These are phyloP conservation scores for Mortierella sp. DNA, from an alignment of 371 early-diverging fungal genomes.

Conservation along the genomic window DNA sequence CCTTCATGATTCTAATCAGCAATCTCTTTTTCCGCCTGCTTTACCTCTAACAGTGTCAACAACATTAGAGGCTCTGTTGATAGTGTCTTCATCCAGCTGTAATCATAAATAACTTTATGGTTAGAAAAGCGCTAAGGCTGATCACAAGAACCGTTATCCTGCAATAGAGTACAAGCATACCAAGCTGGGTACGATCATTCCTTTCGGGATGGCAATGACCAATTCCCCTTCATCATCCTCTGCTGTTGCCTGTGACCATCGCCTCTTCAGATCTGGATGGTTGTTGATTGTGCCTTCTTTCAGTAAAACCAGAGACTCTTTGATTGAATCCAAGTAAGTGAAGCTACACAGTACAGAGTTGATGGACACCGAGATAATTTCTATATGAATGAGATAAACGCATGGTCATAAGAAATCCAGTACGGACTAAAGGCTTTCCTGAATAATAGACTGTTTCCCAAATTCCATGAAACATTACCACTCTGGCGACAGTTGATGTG, in stretches of 20 bases:
- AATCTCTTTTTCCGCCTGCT: not conserved
- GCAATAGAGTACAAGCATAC: conserved; percentile 12
- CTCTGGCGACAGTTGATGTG: conserved; percentile 74
- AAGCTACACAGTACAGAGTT: conserved; percentile 68
- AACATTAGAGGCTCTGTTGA: conserved; percentile 34
- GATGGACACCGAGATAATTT: conserved; percentile 67
- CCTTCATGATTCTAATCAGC: not conserved
- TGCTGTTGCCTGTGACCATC: conserved; percentile 68
- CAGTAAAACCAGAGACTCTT: conserved; percentile 61
- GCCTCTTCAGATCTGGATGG: conserved; percentile 70
- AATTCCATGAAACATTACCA: conserved; percentile 58
- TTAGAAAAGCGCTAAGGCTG: not conserved
- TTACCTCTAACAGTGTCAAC: conserved; percentile 35
- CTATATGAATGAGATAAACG: conserved; percentile 50
- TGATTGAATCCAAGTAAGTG: conserved; percentile 64
- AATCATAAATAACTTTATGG: conserved; percentile 33
- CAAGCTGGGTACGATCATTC: conserved; percentile 51
- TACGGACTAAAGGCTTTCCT: not conserved
- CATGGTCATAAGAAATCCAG: not conserved
- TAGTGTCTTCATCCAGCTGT: conserved; percentile 32
- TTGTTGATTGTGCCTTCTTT: conserved; percentile 65
- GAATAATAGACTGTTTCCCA: not conserved
- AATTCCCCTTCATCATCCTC: conserved; percentile 80
- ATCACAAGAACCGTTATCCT: not conserved
- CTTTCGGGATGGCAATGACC: conserved; percentile 68